Conservation (phyloP, 2,329 filamentous ascomycete genomes). For the Drechmeria coniospora region DNA sequence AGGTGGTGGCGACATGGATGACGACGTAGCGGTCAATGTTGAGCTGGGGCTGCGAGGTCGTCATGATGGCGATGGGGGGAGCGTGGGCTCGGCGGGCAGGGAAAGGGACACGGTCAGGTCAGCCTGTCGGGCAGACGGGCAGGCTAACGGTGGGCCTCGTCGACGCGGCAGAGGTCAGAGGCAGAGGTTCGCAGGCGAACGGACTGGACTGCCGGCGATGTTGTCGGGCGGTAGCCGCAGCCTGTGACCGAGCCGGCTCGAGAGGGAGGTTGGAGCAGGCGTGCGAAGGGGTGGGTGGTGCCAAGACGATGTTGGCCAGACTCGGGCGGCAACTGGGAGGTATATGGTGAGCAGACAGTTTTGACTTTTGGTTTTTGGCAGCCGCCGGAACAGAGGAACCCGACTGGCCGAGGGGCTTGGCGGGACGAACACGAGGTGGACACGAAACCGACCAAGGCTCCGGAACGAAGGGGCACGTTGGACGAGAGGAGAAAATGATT, state of each 20-base stretch:
- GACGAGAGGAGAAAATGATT: conserved; percentile 3
- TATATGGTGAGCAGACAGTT: conserved; percentile 9
- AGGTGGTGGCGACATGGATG: conserved; percentile 96
- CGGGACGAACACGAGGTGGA: conserved; percentile 1
- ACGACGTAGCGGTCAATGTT: conserved; percentile 93
- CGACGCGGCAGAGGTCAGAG: conserved; percentile 4
- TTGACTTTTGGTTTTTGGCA: background rate
- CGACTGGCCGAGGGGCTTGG: conserved; percentile 2
- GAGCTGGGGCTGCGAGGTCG: conserved; percentile 35
- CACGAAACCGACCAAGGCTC: background rate
- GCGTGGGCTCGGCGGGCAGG: too few species aligned
- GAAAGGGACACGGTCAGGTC: too few species aligned
- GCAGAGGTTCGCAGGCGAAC: too few species aligned
- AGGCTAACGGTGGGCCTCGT: conserved; percentile 4
- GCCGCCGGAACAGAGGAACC: conserved; percentile 8
- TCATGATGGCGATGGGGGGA: conserved; percentile 12
- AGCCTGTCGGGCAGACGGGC: too few species aligned
- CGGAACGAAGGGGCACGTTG: conserved; percentile 5
- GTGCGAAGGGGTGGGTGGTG: conserved; percentile 10
- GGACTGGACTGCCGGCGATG: too few species aligned
- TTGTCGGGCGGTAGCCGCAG: conserved; percentile 15
- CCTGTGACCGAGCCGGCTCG: conserved; percentile 22
- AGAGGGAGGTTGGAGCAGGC: conserved; percentile 7
- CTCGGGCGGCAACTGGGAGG: conserved; percentile 14
- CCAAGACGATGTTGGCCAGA: conserved; percentile 7